Percentiles rank a stretch among this genome's conserved stretches.
phyloP scores from a whole-genome alignment of 2,329 filamentous ascomycete species.

The Paraconiothyrium brasiliense region DNA sequence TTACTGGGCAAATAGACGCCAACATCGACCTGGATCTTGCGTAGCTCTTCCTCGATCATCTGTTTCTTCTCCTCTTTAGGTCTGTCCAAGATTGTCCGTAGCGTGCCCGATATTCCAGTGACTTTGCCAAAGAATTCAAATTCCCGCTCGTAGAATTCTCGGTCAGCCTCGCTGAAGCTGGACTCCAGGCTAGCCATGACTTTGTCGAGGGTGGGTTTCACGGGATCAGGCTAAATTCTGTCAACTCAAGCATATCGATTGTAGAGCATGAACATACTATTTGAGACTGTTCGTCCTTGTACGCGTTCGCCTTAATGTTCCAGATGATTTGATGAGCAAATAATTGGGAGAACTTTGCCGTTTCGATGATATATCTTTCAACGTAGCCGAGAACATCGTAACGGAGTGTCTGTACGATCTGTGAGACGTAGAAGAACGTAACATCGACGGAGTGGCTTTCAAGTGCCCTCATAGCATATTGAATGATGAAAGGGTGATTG shows the following conservation, averaged over 20 bases:
- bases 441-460: slow-evolving; percentile 96
- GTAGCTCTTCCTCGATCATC: slow-evolving; percentile 98
- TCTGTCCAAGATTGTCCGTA: slow-evolving; percentile 90
- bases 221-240: slow-evolving; percentile 75
- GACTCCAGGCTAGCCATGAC: slow-evolving; percentile 86
- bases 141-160: slow-evolving; percentile 89
- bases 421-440: slow-evolving; percentile 98
- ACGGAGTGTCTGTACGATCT: slow-evolving; percentile 93
- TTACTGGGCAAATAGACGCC: slow-evolving; percentile 98
- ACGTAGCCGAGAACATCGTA: slow-evolving; percentile 95
- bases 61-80: slow-evolving; percentile 97
- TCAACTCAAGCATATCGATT: slow-evolving; percentile 8
- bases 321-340: slow-evolving; percentile 99
- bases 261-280: slow-evolving; percentile 65
- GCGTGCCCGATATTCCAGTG: slow-evolving; percentile 91
- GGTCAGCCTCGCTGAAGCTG: slow-evolving; percentile 82
- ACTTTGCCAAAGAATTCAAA: slow-evolving; percentile 99
- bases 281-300: slow-evolving; percentile 93
- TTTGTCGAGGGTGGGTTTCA: slow-evolving; percentile 91
- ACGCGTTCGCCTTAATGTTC: slow-evolving; percentile 99
- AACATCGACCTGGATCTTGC: slow-evolving; percentile 96
- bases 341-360: slow-evolving; percentile 94
- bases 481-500: slow-evolving; percentile 90
- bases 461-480: slow-evolving; percentile 94
- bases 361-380: slow-evolving; percentile 95